phyloP scores from a whole-genome alignment of 129 eudicot genomes.

The Oenanthe sinensis region DNA sequence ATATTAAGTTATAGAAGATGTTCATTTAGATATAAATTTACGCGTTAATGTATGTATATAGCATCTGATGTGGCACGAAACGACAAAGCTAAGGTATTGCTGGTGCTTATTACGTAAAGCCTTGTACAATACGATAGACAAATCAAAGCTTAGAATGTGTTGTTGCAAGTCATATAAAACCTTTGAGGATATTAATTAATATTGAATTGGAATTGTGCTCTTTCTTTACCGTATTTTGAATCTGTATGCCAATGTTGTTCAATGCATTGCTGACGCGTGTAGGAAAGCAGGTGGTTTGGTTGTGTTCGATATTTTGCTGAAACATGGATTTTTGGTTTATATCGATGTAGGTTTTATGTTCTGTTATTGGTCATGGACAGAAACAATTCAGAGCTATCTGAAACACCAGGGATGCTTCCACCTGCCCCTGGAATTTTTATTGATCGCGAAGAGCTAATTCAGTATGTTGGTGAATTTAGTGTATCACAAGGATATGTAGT shows the following conservation, averaged over 20 bases:
- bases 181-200: neutral
- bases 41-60: neutral
- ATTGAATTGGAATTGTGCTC: neutral
- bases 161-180: neutral
- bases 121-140: neutral
- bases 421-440: constrained; percentile 84
- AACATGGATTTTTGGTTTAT: neutral
- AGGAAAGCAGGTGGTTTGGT: neutral
- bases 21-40: neutral
- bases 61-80: neutral
- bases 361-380: constrained; percentile 26
- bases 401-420: constrained; percentile 69
- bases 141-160: neutral
- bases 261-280: too few relatives aligned
- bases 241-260: too few relatives aligned
- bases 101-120: neutral
- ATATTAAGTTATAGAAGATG: neutral
- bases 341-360: constrained; percentile 4
- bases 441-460: constrained; percentile 83
- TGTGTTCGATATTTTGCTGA: neutral
- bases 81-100: neutral
- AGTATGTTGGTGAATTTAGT: constrained; percentile 78
- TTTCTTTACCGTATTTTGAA: neutral
- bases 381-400: constrained; percentile 22
- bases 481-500: constrained; percentile 79